These are phyloP conservation scores for Cystobasidium pallidum DNA, from an alignment of 1,284 basidiomycete genomes.

Conservation along the genomic window DNA sequence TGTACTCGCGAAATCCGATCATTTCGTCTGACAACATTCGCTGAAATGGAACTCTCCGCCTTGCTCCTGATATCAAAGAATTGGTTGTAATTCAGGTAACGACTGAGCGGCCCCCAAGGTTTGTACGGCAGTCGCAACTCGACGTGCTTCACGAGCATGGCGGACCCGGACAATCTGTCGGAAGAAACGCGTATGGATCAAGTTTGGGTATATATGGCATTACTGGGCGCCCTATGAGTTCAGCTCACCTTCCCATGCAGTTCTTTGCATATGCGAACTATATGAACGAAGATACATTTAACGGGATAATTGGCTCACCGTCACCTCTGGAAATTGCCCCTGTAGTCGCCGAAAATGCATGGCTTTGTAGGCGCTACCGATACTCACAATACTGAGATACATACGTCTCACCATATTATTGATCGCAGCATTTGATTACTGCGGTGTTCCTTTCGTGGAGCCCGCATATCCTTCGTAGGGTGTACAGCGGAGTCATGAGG, in stretches of 20 bases:
- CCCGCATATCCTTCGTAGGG: conserved; percentile 39
- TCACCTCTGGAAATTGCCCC: background rate
- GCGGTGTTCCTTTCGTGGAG: conserved; percentile 37
- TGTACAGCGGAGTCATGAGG: no score
- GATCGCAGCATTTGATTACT: conserved; percentile 37
- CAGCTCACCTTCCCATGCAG: conserved; percentile 5
- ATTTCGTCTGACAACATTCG: no score
- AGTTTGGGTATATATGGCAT: conserved; percentile 14
- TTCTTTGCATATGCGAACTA: conserved; percentile 38
- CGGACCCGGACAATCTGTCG: background rate
- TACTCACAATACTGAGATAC: no score
- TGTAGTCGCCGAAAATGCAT: conserved; percentile 27
- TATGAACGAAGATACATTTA: conserved; percentile 18
- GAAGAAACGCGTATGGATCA: background rate
- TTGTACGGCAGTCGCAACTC: no score
- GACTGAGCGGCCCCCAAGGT: no score
- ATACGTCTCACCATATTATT: no score
- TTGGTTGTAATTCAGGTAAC: no score
- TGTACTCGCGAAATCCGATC: no score
- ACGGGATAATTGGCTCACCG: conserved; percentile 4
- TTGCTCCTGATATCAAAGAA: no score
- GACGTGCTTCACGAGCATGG: background rate
- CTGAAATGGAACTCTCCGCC: no score
- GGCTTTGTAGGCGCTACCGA: conserved; percentile 22
- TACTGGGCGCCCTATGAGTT: background rate